A percentile compares a stretch with the other conserved stretches of the same genome.
Evolutionary conservation across 2,329 filamentous ascomycete genomes (phyloP).

Genomic region (Drechmeria coniospora): DNA sequence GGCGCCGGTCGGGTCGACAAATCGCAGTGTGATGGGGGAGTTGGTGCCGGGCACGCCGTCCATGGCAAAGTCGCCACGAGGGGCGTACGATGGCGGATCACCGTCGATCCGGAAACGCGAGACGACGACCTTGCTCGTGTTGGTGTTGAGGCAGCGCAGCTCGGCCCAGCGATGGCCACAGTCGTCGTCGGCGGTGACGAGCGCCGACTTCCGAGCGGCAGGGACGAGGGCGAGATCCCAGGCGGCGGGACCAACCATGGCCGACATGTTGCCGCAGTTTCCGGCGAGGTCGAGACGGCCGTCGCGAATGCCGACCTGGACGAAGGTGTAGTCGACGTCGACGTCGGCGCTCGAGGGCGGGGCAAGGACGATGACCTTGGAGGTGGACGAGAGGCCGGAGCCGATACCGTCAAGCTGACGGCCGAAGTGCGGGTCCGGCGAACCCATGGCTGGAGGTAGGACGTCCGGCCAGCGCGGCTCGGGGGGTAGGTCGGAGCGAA

Average conservation of each 20-base stretch:
- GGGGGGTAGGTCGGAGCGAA: constrained; percentile 21
- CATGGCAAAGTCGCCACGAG: constrained; percentile 39
- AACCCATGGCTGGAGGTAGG: constrained; percentile 45
- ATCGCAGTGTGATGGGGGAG: constrained; percentile 42
- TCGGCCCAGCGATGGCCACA: constrained; percentile 20
- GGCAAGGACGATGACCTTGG: constrained; percentile 55
- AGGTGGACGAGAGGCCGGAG: constrained; percentile 51
- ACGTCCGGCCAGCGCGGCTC: constrained; percentile 27
- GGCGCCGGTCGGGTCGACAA: constrained; percentile 45
- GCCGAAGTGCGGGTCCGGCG: constrained; percentile 44
- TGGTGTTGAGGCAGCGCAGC: constrained; percentile 54
- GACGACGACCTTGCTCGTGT: constrained; percentile 49
- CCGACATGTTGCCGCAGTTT: constrained; percentile 64
- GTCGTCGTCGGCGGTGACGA: constrained; percentile 6
- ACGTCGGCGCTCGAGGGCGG: constrained; percentile 29
- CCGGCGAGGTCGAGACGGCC: constrained; percentile 47
- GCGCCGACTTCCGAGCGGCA: neutral
- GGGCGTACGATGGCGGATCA: constrained; percentile 12
- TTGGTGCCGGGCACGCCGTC: constrained; percentile 47
- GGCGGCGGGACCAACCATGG: constrained; percentile 42
- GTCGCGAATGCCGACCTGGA: constrained; percentile 49
- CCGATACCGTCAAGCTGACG: constrained; percentile 61
- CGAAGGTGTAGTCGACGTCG: constrained; percentile 58
- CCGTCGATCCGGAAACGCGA: constrained; percentile 37
- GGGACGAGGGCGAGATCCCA: constrained; percentile 16